phyloP scores from a whole-genome alignment of 2,329 filamentous ascomycete species.

The Elsinoe australis region DNA sequence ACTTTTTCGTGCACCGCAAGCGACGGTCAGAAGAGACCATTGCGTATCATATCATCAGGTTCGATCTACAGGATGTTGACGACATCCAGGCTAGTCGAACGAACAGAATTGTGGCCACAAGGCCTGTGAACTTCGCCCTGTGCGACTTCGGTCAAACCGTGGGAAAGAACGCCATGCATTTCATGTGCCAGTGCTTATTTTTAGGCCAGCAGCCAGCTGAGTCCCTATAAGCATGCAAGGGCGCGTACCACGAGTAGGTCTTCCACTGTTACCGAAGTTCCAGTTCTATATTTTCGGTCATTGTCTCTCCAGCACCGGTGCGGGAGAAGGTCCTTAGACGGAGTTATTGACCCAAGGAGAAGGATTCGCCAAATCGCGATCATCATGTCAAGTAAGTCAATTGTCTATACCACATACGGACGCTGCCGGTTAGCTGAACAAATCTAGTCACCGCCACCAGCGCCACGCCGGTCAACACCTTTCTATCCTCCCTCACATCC shows the following conservation, averaged over 20 bases:
- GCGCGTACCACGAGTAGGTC: neutral
- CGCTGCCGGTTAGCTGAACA: too few species aligned
- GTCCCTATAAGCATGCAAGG: slow-evolving; percentile 1
- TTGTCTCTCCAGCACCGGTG: neutral
- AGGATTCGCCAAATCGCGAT: neutral
- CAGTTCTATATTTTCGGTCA: neutral
- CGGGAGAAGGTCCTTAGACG: too few species aligned
- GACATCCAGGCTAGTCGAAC: too few species aligned
- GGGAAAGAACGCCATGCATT: neutral
- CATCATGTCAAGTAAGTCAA: slow-evolving; percentile 8
- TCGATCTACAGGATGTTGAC: too few species aligned
- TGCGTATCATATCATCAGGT: too few species aligned
- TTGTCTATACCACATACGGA: too few species aligned
- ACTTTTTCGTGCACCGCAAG: too few species aligned
- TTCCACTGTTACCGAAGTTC: neutral
- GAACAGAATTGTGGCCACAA: too few species aligned
- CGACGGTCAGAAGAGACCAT: too few species aligned
- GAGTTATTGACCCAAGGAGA: neutral
- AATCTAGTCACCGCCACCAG: neutral
- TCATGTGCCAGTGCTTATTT: slow-evolving; percentile 13
- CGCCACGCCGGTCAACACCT: slow-evolving; percentile 1
- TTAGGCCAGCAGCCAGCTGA: neutral
- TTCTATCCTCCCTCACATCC: slow-evolving; percentile 4
- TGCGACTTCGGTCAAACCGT: neutral
- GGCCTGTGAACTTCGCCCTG: too few species aligned